Evolutionary conservation across 2,329 filamentous ascomycete genomes (phyloP), one percentile per base, ranked within the genome.

Genomic region (Penicillium freii): DNA sequence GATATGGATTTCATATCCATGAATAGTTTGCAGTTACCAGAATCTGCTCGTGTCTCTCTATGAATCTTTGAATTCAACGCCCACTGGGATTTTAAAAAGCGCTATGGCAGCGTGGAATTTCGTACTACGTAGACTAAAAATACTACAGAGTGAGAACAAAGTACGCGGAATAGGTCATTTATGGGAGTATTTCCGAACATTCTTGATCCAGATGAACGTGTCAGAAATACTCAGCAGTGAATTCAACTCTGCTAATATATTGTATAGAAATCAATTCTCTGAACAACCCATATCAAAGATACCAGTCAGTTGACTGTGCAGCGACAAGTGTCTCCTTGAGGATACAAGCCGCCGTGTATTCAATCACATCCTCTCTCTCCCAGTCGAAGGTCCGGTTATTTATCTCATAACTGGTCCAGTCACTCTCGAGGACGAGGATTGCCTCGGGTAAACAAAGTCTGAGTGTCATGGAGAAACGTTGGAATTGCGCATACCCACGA

Each of bases 251-350:
- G 8, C 15, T 3, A 29, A 27, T 23, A 23, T 4, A 9, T 4
- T 8, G 1, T 17, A 10, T 10, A n/a, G 7, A 1, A 47, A 11
- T 39, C 5, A 4, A 29, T 15, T 9, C 15, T 19, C 38, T n/a
- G 0, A 23, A 4, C 1, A 25, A 6, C 9, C 1, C 21, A 4
- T 1, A 1, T 52, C 40, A 52, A 19, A 34, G 23, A 29, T 52
- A 52, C 50, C 50, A 52, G 29, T 45, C 50, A 19, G 29, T 52
- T 17, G 50, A 36, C 10, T 21, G 50, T 9, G 39, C 50, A 1
- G 31, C 50, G 8, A 8, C 8, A 1, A 52, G 39, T 17, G 40
- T n/a, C 7, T 46, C 23, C 11, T 29, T 36, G 5, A 52, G 39
- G 2, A 36, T 11, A 36, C 15, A 34, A 9, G 15, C 40, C 15